Base-by-base conservation (phyloP, 2,329 filamentous ascomycete species). In the Myotisia sp. region DNA sequence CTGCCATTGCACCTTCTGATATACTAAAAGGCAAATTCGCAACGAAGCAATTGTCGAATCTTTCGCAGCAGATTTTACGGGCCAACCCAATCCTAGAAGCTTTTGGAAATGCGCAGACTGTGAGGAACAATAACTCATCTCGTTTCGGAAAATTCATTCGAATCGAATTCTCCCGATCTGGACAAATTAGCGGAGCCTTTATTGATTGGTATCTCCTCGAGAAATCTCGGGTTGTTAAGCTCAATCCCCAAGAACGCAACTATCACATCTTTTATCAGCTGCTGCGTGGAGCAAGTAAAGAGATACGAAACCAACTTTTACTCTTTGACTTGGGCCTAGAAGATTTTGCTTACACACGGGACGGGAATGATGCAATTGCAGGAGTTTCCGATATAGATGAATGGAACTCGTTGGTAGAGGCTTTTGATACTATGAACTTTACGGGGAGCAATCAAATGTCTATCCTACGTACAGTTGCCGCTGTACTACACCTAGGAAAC, bases 181-280 rank as follows among this genome's bases (percentile, higher is more conserved):
- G 92, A 18, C 80, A 90, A 36, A 98, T 98, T 44, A 81, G 81
- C 3, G 92, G 92, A 22, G 90, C 90, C 14, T 94, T 85, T 60
- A 95, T 98, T 44, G 86, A 98, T 55, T 98, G 90, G 90, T 98
- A 95, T 58, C 68, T 98, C 1, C 65, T 98, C 9, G 90, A 98
- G 53, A 98, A 98, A 58, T 98, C 90, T n/a, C 74, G 90, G 47
- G 90, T 98, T 5, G 87, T 98, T 13, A 78, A 77, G 26, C 73
- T 93, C 41, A 93, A 92, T 50, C 53, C 72, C 1, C 80, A 84
- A 37, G 90, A 98, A 61, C 76, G 90, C 35, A 98, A 92, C 50
- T 98, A 98, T 54, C 90, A 98, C 55, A 69, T 98, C 37, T 98
- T 98, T 56, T 98, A 98, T 52, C 92, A 98, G 57, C 68, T 98